Evolutionary conservation across 2,329 filamentous ascomycete species (phyloP), one percentile per base, ranked within the genome.

Genomic region (Exophiala lecanii-corni): DNA sequence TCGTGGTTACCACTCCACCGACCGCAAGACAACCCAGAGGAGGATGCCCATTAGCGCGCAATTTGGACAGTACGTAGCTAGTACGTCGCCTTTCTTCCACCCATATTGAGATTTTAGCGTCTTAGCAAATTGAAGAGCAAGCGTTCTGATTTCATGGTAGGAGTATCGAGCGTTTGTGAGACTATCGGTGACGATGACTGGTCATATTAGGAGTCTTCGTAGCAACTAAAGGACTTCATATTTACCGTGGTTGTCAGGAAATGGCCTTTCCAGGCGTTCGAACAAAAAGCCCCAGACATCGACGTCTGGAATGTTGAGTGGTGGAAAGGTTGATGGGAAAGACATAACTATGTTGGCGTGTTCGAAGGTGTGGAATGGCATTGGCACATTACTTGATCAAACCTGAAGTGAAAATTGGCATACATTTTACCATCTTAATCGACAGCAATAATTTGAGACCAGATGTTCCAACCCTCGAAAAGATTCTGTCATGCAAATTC

Each of bases 1-100:
- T 66, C n/a, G 71, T 73, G 49, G 72, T 70, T 57, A 71, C 74
- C 21, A 70, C 60, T 34, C 68, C 71, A n/a, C 68, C 68, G 20
- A 69, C 65, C 19, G 68, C 69, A 45, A 74, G 64, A 38, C 66
- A 63, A 13, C 59, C 63, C 37, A 46, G 23, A 26, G 12, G 7
- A 26, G 12, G 23, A 26, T 26, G 23, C 23, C 6, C 12, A 26
- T 6, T 26, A 6, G 23, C 6, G 6, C 7, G 7, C 12, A 12
- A 7, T 26, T 26, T 26, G 7, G 23, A 12, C 23, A 26, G 12
- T 12, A 26, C 6, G 23, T 7, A 26, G 23, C n/a, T 7, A 26
- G 7, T 7, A 26, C 23, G 12, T 26, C 23, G 23, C 23, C 23
- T n/a, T n/a, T n/a, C n/a, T n/a, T n/a, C n/a, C n/a, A n/a, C n/a